phyloP scores from a whole-genome alignment of 2,329 filamentous ascomycete species.

The Exophiala dermatitidis region DNA sequence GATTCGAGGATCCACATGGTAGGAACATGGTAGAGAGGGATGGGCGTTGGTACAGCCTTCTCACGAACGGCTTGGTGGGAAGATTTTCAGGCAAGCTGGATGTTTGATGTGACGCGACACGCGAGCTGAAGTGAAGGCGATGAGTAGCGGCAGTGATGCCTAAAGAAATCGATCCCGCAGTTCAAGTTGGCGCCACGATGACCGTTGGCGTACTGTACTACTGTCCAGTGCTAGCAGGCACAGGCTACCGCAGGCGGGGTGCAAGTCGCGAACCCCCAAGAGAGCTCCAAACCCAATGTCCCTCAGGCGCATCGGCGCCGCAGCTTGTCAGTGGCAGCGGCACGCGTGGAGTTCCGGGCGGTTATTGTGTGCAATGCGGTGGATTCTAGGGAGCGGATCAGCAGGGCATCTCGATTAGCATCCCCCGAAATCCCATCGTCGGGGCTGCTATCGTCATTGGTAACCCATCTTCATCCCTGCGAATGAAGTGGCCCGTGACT shows the following conservation, averaged over 20 bases:
- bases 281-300: too few relatives aligned
- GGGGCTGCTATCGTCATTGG: constrained; percentile 11
- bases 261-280: too few relatives aligned
- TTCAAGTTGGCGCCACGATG: background rate
- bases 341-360: background rate
- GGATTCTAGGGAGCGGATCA: constrained; percentile 5
- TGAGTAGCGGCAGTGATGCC: constrained; percentile 15
- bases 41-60: background rate
- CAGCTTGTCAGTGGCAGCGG: background rate
- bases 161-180: constrained; percentile 14
- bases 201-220: too few relatives aligned
- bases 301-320: too few relatives aligned
- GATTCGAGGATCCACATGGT: constrained; percentile 59
- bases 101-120: constrained; percentile 13
- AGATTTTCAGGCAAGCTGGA: background rate
- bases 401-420: constrained; percentile 3
- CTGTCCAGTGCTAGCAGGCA: too few relatives aligned
- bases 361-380: constrained; percentile 2
- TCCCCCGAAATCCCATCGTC: too few relatives aligned
- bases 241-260: too few relatives aligned
- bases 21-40: constrained; percentile 15
- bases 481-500: constrained; percentile 2
- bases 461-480: constrained; percentile 4
- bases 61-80: background rate
- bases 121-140: background rate